A percentile compares a stretch with the other conserved stretches of the same genome.
Evolutionary conservation across 352 stramenopile species (phyloP).

Genomic region (Globisporangium echinulatum): DNA sequence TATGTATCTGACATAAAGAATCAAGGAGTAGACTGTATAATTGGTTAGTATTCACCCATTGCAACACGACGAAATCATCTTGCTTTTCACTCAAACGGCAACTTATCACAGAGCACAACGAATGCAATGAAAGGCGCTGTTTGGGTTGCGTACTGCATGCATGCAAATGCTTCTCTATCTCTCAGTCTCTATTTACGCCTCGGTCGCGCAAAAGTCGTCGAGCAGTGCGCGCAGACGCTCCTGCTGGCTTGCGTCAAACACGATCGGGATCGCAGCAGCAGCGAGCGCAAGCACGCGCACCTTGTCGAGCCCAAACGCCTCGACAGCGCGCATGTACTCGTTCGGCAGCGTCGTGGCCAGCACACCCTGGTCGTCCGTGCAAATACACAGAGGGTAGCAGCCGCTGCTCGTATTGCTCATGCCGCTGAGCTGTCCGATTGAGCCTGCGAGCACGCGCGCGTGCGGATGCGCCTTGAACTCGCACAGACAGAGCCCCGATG

Average conservation of each 20-base stretch:
- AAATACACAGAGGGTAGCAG: slow-evolving; percentile 82
- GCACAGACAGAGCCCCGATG: slow-evolving; percentile 44
- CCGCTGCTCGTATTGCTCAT: not conserved
- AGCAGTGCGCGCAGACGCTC: slow-evolving; percentile 21
- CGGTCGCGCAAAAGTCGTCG: slow-evolving; percentile 6
- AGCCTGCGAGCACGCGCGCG: slow-evolving; percentile 37
- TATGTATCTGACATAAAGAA: too few relatives aligned
- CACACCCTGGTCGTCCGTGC: slow-evolving; percentile 91
- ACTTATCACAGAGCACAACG: too few relatives aligned
- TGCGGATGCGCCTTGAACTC: slow-evolving; percentile 82
- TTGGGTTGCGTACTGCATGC: too few relatives aligned
- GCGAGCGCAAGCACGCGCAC: slow-evolving; percentile 36
- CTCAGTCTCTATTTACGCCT: too few relatives aligned
- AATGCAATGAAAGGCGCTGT: too few relatives aligned
- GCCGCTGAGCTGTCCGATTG: slow-evolving; percentile 4
- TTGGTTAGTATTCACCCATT: too few relatives aligned
- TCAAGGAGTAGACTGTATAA: too few relatives aligned
- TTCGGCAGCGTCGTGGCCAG: slow-evolving; percentile 86
- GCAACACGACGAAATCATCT: too few relatives aligned
- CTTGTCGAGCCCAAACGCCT: slow-evolving; percentile 67
- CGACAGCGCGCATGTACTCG: slow-evolving; percentile 80
- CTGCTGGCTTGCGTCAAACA: slow-evolving; percentile 50
- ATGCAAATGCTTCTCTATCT: too few relatives aligned
- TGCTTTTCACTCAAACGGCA: too few relatives aligned
- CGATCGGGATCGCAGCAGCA: slow-evolving; percentile 33